phyloP scores from a whole-genome alignment of 805 yeast species.

The Pichia rugopelliculosa region DNA sequence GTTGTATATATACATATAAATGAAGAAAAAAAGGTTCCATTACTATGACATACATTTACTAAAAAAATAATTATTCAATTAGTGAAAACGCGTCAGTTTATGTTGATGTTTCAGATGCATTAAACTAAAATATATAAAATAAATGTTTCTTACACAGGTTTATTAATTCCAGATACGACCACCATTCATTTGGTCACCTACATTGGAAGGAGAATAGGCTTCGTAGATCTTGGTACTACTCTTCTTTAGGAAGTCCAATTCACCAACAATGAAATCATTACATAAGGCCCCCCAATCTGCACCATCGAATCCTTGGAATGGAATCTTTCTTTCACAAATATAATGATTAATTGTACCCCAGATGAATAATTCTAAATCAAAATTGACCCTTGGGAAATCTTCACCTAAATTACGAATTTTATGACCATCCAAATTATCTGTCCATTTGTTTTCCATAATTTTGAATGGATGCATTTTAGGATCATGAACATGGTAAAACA shows the following conservation, averaged over 20 bases:
- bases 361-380: constrained; percentile 27
- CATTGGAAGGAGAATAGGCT: constrained; percentile 10
- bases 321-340: constrained; percentile 24
- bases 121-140: no score
- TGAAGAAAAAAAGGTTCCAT: not conserved
- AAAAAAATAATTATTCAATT: no score
- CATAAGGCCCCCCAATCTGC: constrained; percentile 20
- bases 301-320: constrained; percentile 19
- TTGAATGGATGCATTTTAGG: constrained; percentile 50
- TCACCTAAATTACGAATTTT: constrained; percentile 29
- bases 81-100: no score
- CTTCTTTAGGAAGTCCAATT: constrained; percentile 19
- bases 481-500: constrained; percentile 43
- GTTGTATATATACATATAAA: not conserved
- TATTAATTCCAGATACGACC: constrained; percentile 7
- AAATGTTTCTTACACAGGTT: not conserved
- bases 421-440: constrained; percentile 24
- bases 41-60: no score
- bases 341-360: constrained; percentile 30
- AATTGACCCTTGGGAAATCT: constrained; percentile 27
- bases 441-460: constrained; percentile 23
- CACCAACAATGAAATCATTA: constrained; percentile 23
- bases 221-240: constrained; percentile 19
- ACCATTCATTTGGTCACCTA: constrained; percentile 12
- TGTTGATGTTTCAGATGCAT: no score